A percentile compares a stretch with the other conserved stretches of the same genome.
Evolutionary conservation across 805 yeast genomes (phyloP).

Genomic region (Lipomyces yamadae): DNA sequence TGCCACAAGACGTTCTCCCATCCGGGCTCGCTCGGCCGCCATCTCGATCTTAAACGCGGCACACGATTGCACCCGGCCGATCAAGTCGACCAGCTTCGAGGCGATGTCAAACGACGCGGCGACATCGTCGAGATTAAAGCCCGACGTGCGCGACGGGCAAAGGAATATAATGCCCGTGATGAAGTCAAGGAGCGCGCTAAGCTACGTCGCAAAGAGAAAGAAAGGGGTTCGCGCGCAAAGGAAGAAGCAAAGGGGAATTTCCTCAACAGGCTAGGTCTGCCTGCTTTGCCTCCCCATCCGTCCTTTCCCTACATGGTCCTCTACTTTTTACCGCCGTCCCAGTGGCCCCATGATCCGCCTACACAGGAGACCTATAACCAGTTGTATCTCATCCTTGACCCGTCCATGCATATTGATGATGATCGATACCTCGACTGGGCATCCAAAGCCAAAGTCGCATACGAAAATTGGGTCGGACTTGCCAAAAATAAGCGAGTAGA

Average conservation of each 20-base stretch:
- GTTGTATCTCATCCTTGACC: slow-evolving; percentile 43
- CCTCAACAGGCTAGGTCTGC: slow-evolving; percentile 48
- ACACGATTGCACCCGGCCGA: slow-evolving; percentile 57
- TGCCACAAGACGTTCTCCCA: slow-evolving; percentile 61
- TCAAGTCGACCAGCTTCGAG: slow-evolving; percentile 53
- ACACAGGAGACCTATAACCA: slow-evolving; percentile 52
- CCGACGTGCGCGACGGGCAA: slow-evolving; percentile 51
- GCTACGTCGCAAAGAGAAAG: slow-evolving; percentile 53
- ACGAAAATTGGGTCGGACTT: slow-evolving; percentile 53
- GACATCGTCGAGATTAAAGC: slow-evolving; percentile 51
- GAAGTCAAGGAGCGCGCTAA: slow-evolving; percentile 56
- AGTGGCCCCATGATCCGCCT: slow-evolving; percentile 62
- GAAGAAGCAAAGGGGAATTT: slow-evolving; percentile 48
- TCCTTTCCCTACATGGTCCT: slow-evolving; percentile 57
- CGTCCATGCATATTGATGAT: slow-evolving; percentile 33
- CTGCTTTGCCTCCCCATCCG: slow-evolving; percentile 52
- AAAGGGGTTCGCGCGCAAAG: slow-evolving; percentile 50
- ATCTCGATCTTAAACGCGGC: slow-evolving; percentile 61
- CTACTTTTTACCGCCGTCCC: slow-evolving; percentile 46
- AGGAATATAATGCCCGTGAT: slow-evolving; percentile 53
- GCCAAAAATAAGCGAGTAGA: slow-evolving; percentile 47
- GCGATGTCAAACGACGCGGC: slow-evolving; percentile 59
- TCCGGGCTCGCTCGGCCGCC: slow-evolving; percentile 65
- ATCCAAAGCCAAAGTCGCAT: slow-evolving; percentile 53
- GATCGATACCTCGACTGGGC: slow-evolving; percentile 44